Conservation (phyloP, 1,139 yeast species). For the Protomyces pachydermus region DNA sequence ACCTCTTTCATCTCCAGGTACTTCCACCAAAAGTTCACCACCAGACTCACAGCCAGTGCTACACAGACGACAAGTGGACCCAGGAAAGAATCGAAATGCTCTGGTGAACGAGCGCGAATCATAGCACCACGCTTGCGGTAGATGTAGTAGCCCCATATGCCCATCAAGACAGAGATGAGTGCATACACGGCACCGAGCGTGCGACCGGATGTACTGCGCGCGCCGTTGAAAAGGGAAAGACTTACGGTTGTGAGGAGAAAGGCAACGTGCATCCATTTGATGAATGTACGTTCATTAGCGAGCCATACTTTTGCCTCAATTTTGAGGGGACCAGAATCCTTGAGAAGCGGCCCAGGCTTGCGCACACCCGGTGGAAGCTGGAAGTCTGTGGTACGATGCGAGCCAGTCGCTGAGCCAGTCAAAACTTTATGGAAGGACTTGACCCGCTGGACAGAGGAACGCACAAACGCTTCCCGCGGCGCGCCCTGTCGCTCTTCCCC, state of each 20-base stretch:
- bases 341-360: constrained; percentile 71
- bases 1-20: constrained; percentile 11
- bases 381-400: not conserved
- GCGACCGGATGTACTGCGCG: constrained; percentile 37
- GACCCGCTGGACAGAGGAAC: constrained; percentile 6
- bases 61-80: constrained; percentile 80
- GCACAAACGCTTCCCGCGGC: constrained; percentile 3
- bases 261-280: constrained; percentile 93
- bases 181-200: constrained; percentile 74
- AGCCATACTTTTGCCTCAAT: constrained; percentile 98
- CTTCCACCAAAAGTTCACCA: constrained; percentile 50
- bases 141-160: constrained; percentile 82
- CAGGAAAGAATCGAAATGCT: constrained; percentile 78
- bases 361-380: constrained; percentile 78
- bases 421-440: constrained; percentile 8
- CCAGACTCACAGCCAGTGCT: constrained; percentile 62
- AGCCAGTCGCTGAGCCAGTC: constrained; percentile 4
- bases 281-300: constrained; percentile 95
- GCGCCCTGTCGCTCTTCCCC: constrained; percentile 47
- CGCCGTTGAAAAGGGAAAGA: constrained; percentile 69
- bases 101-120: constrained; percentile 71
- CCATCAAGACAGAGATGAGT: constrained; percentile 71
- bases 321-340: constrained; percentile 85
- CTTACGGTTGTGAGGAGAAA: constrained; percentile 81
- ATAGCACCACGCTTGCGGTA: constrained; percentile 66